Percentiles rank a stretch among this genome's conserved stretches.
Conservation (phyloP, 2,329 filamentous ascomycete species). For the Rhexocercosporidium sp. region DNA sequence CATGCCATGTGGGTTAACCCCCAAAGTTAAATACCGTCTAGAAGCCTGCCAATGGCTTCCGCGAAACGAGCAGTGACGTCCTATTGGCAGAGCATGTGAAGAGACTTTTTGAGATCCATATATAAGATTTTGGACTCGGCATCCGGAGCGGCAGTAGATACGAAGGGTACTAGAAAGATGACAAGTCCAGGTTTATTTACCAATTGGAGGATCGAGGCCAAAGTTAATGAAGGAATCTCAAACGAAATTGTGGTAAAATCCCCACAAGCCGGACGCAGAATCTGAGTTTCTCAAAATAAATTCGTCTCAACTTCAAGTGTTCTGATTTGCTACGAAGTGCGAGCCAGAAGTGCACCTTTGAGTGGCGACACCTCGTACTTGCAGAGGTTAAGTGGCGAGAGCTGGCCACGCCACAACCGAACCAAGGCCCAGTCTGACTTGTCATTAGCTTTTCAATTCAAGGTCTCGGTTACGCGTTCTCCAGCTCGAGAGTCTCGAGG, state of each 20-base stretch:
- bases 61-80: not conserved
- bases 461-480: too few relatives aligned
- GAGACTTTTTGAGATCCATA: not conserved
- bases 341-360: not conserved
- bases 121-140: conserved; percentile 1
- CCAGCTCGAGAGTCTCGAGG: too few relatives aligned
- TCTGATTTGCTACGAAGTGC: not conserved
- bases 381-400: not conserved
- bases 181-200: not conserved
- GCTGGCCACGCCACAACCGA: too few relatives aligned
- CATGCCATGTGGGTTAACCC: conserved; percentile 1
- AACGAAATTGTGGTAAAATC: too few relatives aligned
- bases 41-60: not conserved
- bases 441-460: not conserved
- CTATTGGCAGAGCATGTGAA: not conserved
- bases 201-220: not conserved
- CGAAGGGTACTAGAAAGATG: not conserved
- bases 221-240: too few relatives aligned
- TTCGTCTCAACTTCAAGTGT: not conserved
- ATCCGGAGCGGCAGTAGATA: not conserved
- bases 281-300: not conserved
- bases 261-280: not conserved
- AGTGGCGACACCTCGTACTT: not conserved
- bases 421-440: not conserved
- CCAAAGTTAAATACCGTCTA: not conserved